Conservation (phyloP, 1,139 yeast genomes). For the Taphrina sp. region DNA sequence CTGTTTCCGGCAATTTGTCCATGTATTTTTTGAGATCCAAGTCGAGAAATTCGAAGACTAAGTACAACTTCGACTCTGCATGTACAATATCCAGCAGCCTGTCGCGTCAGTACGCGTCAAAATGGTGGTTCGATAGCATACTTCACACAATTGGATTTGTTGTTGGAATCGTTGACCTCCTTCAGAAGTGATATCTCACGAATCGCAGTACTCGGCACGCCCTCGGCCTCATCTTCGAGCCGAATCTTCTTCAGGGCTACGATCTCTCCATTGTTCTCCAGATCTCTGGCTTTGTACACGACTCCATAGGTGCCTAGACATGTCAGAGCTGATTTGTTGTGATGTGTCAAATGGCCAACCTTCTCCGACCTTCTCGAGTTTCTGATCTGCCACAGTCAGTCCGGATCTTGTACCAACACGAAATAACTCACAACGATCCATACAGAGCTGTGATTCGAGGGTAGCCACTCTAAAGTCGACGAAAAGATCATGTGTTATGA, state of each 20-base stretch:
- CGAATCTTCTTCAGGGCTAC: conserved; percentile 95
- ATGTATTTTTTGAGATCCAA: conserved; percentile 92
- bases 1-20: conserved; percentile 91
- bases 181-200: conserved; percentile 91
- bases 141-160: conserved; percentile 54
- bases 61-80: conserved; percentile 88
- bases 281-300: conserved; percentile 91
- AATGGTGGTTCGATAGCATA: conserved; percentile 5
- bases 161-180: conserved; percentile 89
- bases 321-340: conserved; percentile 3
- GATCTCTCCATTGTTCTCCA: conserved; percentile 76
- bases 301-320: conserved; percentile 83
- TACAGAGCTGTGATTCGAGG: too few relatives aligned
- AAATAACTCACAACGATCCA: conserved; percentile 15
- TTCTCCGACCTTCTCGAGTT: conserved; percentile 95
- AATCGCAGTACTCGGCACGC: conserved; percentile 97
- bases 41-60: conserved; percentile 91
- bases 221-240: conserved; percentile 95
- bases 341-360: conserved; percentile 48
- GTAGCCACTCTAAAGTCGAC: too few relatives aligned
- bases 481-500: too few relatives aligned
- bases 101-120: background rate
- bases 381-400: conserved; percentile 51
- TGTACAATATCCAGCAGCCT: conserved; percentile 85
- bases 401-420: background rate